Base-by-base conservation (phyloP, 2,329 filamentous ascomycete genomes). In the Colletotrichum orbiculare region DNA sequence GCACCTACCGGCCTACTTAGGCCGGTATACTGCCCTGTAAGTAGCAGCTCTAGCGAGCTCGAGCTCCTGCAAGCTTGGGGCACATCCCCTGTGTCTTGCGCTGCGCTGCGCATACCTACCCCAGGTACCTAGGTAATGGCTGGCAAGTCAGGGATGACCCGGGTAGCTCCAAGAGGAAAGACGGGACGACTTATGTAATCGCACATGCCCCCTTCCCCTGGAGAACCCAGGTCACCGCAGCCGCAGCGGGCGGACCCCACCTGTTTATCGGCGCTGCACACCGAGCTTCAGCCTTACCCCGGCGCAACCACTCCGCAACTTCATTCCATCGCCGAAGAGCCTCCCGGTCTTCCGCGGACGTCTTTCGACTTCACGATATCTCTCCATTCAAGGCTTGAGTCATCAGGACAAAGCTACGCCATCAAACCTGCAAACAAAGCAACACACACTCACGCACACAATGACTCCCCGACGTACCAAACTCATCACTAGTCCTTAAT, bases 231-330 rank as follows among this genome's bases (percentile, higher is more conserved):
- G 25, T 25, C 25, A 25, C 25, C 25, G 25, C 25, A 25, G 25
- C 25, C 25, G 25, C 25, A 25, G 25, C 25, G 25, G 25, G 25
- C 4, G 25, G 4, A 25, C 54, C 60, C 54, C 42, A 47, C 25
- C 46, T 25, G 25, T 25, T 25, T 25, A 25, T 25, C 25, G 25
- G 25, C 25, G 25, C 25, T 25, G 25, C 61, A 57, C 45, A 39
- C 61, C 61, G 61, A 60, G 38, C 39, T n/a, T 54, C 56, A 53
- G 55, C 39, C 42, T 54, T 57, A 59, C 33, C 35, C 55, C 54
- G 60, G 55, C 48, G 33, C 42, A 54, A 38, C 49, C 47, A 58
- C 46, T 58, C 55, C 55, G 55, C 55, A 49, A 54, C 55, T 15
- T 54, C 55, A 54, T 8, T 25, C 25, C 25, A 25, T 25, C 25